Conservation (phyloP, 805 yeast genomes). For the Limtongozyma cylindracea region DNA sequence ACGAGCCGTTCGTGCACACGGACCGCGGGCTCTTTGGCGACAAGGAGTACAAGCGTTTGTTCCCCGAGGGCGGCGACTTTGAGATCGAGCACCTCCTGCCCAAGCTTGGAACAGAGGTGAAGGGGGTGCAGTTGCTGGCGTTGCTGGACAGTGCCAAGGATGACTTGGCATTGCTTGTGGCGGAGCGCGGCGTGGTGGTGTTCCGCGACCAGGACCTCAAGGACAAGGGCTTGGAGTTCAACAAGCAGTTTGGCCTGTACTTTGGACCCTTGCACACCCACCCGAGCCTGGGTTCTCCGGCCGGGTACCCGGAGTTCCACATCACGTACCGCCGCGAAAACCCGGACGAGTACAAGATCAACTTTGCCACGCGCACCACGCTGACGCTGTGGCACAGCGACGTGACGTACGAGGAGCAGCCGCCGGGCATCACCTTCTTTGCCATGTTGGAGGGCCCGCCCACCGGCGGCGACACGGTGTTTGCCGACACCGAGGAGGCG, state of each 20-base stretch:
- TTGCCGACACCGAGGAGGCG: conserved; percentile 6
- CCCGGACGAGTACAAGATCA: conserved; percentile 2
- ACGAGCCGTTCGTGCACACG: conserved; percentile 24
- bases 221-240: conserved; percentile 6
- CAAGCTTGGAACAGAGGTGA: conserved; percentile 7
- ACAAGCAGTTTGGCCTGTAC: conserved; percentile 4
- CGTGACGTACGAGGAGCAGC: conserved; percentile 6
- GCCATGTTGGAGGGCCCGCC: conserved; percentile 7
- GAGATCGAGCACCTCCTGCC: conserved; percentile 5
- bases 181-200: conserved; percentile 6
- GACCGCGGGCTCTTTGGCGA: conserved; percentile 8
- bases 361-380: conserved; percentile 2
- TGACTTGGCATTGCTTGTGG: conserved; percentile 6
- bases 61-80: conserved; percentile 2
- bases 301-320: conserved; percentile 5
- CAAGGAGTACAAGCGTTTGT: conserved; percentile 4
- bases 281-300: conserved; percentile 5
- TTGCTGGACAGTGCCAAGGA: conserved; percentile 6
- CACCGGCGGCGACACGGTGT: conserved; percentile 7
- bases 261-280: conserved; percentile 8
- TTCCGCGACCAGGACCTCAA: conserved; percentile 7
- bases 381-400: conserved; percentile 6
- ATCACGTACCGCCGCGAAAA: conserved; percentile 6
- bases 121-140: conserved; percentile 6
- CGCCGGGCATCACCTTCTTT: conserved; percentile 6